A percentile compares a stretch with the other conserved stretches of the same genome.
Evolutionary conservation across 495 filamentous ascomycete genomes (phyloP).

Genomic region (Penicillium manginii): DNA sequence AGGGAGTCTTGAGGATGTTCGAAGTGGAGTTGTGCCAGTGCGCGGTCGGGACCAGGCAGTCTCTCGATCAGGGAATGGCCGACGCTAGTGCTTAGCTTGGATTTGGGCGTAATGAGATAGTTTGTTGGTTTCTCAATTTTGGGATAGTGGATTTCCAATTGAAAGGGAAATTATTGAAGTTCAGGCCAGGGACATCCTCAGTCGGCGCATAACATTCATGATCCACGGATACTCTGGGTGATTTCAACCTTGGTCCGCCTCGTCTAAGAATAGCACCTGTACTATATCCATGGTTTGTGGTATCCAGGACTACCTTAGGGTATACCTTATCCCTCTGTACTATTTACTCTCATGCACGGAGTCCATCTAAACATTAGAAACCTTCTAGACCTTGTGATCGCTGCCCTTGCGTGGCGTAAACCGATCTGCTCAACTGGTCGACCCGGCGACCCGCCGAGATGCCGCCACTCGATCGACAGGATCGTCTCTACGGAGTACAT

Average conservation of each 20-base stretch:
- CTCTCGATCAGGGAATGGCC: constrained; percentile 20
- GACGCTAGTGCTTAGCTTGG: constrained; percentile 17
- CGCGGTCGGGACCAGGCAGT: constrained; percentile 4
- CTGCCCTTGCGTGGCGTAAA: background rate
- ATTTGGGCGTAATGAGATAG: background rate
- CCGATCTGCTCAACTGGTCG: constrained; percentile 5
- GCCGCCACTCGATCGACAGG: constrained; percentile 1
- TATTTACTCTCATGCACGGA: too few relatives aligned
- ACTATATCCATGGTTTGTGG: background rate
- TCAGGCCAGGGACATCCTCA: too few relatives aligned
- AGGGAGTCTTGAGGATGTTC: background rate
- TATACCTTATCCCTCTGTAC: too few relatives aligned
- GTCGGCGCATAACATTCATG: too few relatives aligned
- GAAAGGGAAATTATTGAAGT: too few relatives aligned
- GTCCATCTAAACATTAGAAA: background rate
- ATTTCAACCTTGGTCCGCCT: background rate
- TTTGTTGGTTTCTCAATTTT: too few relatives aligned
- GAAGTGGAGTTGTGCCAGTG: constrained; percentile 8
- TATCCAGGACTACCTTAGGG: too few relatives aligned
- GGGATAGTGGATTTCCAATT: too few relatives aligned
- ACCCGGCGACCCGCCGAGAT: constrained; percentile 1
- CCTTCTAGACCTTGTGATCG: background rate
- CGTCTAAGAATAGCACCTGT: background rate
- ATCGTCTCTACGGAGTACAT: background rate
- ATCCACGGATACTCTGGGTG: too few relatives aligned